phyloP scores from a whole-genome alignment of 305 asterid species.

The Vinca major region DNA sequence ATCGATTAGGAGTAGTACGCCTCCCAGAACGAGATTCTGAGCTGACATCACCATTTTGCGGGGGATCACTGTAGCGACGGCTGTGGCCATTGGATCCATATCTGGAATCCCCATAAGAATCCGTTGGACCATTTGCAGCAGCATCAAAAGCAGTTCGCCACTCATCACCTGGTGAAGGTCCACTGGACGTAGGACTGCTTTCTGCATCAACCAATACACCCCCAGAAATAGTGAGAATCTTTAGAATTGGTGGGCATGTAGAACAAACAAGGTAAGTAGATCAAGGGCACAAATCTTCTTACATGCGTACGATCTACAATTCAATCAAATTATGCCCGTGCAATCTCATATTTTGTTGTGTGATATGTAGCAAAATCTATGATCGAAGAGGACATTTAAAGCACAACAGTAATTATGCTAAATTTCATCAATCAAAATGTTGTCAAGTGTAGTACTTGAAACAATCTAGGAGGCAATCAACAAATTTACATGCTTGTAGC shows the following conservation, averaged over 20 bases:
- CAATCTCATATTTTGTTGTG: neutral
- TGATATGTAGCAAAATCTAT: too few relatives aligned
- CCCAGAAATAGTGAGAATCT: neutral
- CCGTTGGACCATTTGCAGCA: slow-evolving; percentile 62
- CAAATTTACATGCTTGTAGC: neutral
- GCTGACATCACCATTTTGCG: slow-evolving; percentile 64
- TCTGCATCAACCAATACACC: slow-evolving; percentile 34
- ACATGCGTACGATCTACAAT: neutral
- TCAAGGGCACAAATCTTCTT: neutral
- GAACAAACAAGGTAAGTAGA: neutral
- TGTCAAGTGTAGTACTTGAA: too few relatives aligned
- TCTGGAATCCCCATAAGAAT: slow-evolving; percentile 45
- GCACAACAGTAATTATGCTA: too few relatives aligned
- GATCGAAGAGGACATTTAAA: too few relatives aligned
- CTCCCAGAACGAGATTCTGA: slow-evolving; percentile 53
- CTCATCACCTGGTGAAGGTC: slow-evolving; percentile 75
- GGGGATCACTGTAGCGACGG: slow-evolving; percentile 67
- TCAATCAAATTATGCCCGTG: neutral
- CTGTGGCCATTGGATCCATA: slow-evolving; percentile 58
- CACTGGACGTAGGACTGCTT: slow-evolving; percentile 67
- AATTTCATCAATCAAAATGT: neutral
- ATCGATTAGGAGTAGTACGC: slow-evolving; percentile 83
- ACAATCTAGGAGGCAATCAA: neutral
- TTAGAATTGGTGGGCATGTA: neutral
- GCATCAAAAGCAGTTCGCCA: slow-evolving; percentile 97